Evolutionary conservation across 805 yeast genomes (phyloP).

Genomic region (Ogataea salicorniae): DNA sequence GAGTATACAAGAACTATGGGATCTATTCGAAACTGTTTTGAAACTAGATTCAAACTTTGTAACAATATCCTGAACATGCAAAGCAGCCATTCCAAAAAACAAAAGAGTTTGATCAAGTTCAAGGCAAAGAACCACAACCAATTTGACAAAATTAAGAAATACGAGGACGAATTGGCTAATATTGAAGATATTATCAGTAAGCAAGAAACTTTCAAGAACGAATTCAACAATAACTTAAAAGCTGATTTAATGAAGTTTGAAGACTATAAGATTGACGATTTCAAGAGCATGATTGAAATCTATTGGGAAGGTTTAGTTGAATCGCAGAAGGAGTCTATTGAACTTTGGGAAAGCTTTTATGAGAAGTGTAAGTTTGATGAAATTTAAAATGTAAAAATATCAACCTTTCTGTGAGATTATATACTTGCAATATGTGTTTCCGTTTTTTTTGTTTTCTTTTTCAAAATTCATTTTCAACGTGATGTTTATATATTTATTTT

Average conservation of each 20-base stretch:
- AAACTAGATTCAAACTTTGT: constrained; percentile 61
- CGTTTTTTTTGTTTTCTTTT: no score
- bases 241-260: constrained; percentile 67
- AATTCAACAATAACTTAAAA: constrained; percentile 60
- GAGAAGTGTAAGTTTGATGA: constrained; percentile 37
- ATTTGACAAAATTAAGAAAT: constrained; percentile 53
- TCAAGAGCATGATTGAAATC: constrained; percentile 84
- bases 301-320: constrained; percentile 88
- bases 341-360: constrained; percentile 85
- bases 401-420: no score
- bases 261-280: constrained; percentile 70
- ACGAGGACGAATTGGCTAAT: constrained; percentile 55
- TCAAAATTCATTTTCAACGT: no score
- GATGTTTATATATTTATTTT: no score
- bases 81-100: constrained; percentile 40
- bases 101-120: constrained; percentile 39
- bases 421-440: no score
- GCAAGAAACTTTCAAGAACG: constrained; percentile 57
- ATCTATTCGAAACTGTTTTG: constrained; percentile 67
- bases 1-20: constrained; percentile 78
- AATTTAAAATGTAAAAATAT: background rate
- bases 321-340: constrained; percentile 86
- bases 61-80: constrained; percentile 41
- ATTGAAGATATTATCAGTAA: constrained; percentile 48
- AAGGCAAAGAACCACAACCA: constrained; percentile 42